A percentile compares a stretch with the other conserved stretches of the same genome.
Conservation (phyloP, 768 basidiomycete genomes). For the Suillus weaverae region DNA sequence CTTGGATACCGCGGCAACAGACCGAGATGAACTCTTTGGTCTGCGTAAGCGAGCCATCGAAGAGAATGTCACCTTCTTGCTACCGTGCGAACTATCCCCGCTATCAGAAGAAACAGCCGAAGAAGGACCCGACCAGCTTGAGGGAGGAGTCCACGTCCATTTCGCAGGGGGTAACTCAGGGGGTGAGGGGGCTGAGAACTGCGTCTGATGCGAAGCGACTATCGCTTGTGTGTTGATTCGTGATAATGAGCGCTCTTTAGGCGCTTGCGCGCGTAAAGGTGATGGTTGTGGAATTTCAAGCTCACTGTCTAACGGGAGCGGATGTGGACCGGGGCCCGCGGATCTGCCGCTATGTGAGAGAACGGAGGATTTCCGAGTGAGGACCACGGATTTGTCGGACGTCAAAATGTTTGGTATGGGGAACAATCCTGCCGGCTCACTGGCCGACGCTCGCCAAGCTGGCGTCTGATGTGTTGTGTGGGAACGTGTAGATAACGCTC, state of each 20-base stretch:
- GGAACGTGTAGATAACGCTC: neutral
- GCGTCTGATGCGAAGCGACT: neutral
- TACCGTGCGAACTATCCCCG: neutral
- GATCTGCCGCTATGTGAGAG: neutral
- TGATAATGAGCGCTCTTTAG: neutral
- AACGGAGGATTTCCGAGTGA: neutral
- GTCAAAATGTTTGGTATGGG: neutral
- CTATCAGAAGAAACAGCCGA: slow-evolving; percentile 4
- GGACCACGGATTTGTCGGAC: neutral
- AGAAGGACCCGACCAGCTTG: slow-evolving; percentile 24
- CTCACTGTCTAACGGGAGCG: no score
- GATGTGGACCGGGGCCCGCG: no score
- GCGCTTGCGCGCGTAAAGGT: neutral
- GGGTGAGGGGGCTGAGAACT: neutral
- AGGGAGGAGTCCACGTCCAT: slow-evolving; percentile 25
- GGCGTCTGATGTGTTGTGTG: neutral
- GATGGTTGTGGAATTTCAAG: neutral
- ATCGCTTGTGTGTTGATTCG: neutral
- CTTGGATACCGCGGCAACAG: neutral
- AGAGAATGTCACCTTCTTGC: neutral
- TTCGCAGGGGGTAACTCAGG: neutral
- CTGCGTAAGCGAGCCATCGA: slow-evolving; percentile 4
- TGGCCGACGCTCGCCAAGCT: neutral
- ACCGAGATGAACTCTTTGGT: slow-evolving; percentile 6
- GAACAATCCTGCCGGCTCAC: neutral